Evolutionary conservation across 345 rosid genomes (phyloP), one percentile per base, ranked within the genome.

Genomic region (Melaleuca alternifolia): DNA sequence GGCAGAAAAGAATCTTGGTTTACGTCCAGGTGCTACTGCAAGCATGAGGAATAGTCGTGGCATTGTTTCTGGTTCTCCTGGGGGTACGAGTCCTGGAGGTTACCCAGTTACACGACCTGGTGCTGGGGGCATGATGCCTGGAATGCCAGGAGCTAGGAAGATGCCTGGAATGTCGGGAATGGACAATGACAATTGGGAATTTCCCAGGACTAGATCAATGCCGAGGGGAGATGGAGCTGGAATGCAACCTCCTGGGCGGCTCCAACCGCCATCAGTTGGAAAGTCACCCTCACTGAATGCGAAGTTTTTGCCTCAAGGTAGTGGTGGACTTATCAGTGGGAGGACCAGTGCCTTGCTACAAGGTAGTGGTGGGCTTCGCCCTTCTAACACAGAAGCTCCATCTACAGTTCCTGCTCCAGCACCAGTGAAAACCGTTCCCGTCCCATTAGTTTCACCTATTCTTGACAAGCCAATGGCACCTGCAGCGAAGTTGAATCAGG

Each of bases 51-150:
- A 85, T 88, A 92, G 89, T 28, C 92, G 94, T 50, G 91, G 88
- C 44, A 57, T 89, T 90, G 88, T 86, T 83, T 88, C 95, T 89
- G 91, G 91, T 28, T 88, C 93, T 81, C 89, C 94, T 50, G 92
- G 92, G 89, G 88, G 86, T 85, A 90, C 93, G 85, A 92, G 93
- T 44, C 91, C 97, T 44, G 95, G 90, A 7, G 93, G 91, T 88
- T 93, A 92, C 86, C 96, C 95, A 41, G 93, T 93, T 53, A 90
- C 89, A 50, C 93, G 98, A 54, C 99, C 98, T 86, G 99, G 99
- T 83, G 54, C 93, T 2, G 99, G 99, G 15, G 99, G 99, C 50
- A 90, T 97, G 99, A 97, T 97, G 99, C 99, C 99, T 82, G 99
- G 99, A 88, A 95, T 95, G 99, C 99, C 98, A 6, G 98, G 99